These are phyloP conservation scores for Penicillium parvum DNA, from an alignment of 495 filamentous ascomycete genomes.

Conservation along the genomic window DNA sequence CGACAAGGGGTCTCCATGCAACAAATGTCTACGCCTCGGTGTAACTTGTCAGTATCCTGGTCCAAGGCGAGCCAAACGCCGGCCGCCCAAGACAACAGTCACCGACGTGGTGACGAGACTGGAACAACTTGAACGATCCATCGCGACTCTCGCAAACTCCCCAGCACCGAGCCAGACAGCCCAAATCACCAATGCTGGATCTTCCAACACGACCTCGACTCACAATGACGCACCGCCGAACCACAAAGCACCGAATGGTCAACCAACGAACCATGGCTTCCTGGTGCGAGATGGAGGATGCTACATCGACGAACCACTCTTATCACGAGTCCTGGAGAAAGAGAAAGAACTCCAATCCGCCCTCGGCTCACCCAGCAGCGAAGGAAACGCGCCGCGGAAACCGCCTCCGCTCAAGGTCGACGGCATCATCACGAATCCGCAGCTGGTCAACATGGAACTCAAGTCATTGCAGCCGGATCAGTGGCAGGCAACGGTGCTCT, in stretches of 20 bases:
- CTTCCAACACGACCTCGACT: not conserved
- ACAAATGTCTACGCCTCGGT: slow-evolving; percentile 21
- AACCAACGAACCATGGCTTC: slow-evolving; percentile 12
- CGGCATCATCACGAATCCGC: slow-evolving; percentile 17
- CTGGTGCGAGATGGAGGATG: slow-evolving; percentile 20
- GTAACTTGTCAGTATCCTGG: slow-evolving; percentile 32
- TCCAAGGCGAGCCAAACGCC: slow-evolving; percentile 22
- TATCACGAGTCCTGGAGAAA: slow-evolving; percentile 28
- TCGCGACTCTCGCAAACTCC: slow-evolving; percentile 17
- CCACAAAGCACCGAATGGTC: not conserved
- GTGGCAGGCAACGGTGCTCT: slow-evolving; percentile 27
- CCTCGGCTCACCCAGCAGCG: slow-evolving; percentile 19
- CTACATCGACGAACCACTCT: slow-evolving; percentile 29
- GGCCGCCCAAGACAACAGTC: slow-evolving; percentile 17
- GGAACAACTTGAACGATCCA: slow-evolving; percentile 28
- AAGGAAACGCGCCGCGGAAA: slow-evolving; percentile 4
- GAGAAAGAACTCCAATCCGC: slow-evolving; percentile 23
- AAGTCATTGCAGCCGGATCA: slow-evolving; percentile 18
- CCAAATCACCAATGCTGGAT: not conserved
- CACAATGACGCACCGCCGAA: not conserved
- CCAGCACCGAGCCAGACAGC: not conserved
- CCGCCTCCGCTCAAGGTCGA: slow-evolving; percentile 13
- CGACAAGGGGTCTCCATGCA: slow-evolving; percentile 30
- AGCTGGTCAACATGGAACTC: slow-evolving; percentile 13
- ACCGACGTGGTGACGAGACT: slow-evolving; percentile 21